Conservation (phyloP, 2,329 filamentous ascomycete genomes). For the Macroventuria anomochaeta region DNA sequence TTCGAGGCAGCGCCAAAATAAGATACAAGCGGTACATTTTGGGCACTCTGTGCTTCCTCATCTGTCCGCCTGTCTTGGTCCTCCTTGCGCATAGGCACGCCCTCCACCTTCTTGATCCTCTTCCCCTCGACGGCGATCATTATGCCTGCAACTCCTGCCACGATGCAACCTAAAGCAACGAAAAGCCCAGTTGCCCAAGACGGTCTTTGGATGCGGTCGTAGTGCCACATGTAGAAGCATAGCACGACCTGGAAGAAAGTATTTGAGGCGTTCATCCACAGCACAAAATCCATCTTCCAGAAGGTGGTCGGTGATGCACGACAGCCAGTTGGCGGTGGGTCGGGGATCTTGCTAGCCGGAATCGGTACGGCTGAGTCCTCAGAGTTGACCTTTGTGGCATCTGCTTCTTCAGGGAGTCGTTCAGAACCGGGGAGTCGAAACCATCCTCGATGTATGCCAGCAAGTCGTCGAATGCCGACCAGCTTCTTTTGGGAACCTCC, state of each 20-base stretch:
- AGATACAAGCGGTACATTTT: constrained; percentile 27
- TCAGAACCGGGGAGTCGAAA: constrained; percentile 72
- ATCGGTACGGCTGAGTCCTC: constrained; percentile 64
- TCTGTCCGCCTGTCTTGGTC: constrained; percentile 29
- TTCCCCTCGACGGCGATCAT: constrained; percentile 75
- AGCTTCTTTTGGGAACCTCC: constrained; percentile 55
- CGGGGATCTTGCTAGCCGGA: constrained; percentile 68
- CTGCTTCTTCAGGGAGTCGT: constrained; percentile 53
- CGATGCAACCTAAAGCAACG: constrained; percentile 74
- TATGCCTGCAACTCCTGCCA: constrained; percentile 71
- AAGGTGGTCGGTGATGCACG: constrained; percentile 69
- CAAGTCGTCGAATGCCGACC: constrained; percentile 69
- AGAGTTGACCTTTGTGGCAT: constrained; percentile 34
- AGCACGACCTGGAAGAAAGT: constrained; percentile 78
- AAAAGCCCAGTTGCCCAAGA: constrained; percentile 81
- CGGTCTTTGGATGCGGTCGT: constrained; percentile 75
- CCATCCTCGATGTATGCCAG: constrained; percentile 77
- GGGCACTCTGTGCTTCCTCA: constrained; percentile 29
- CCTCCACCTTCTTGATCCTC: constrained; percentile 48
- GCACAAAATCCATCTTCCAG: constrained; percentile 81
- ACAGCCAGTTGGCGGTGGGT: constrained; percentile 72
- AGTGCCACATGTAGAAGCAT: constrained; percentile 82
- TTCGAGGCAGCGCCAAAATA: constrained; percentile 27
- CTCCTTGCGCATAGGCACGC: constrained; percentile 42
- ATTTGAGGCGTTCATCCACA: constrained; percentile 81